phyloP scores from a whole-genome alignment of 805 yeast species.

The Myxozyma neotropica region DNA sequence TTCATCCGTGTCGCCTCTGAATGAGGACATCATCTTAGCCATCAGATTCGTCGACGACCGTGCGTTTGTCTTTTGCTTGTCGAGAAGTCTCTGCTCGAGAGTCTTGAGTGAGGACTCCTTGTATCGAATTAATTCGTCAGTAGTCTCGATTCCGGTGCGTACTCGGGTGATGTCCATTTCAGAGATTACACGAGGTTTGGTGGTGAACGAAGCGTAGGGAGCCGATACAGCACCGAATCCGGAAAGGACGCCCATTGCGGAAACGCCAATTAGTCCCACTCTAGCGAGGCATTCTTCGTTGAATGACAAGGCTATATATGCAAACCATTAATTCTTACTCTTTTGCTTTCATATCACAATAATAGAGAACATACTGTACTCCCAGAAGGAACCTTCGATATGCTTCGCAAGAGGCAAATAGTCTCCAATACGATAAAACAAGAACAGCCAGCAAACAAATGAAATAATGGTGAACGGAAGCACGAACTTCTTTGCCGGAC shows the following conservation, averaged over 20 bases:
- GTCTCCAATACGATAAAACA: slow-evolving; percentile 38
- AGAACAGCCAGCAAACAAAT: slow-evolving; percentile 37
- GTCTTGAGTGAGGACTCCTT: slow-evolving; percentile 37
- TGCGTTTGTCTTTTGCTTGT: slow-evolving; percentile 20
- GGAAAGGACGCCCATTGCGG: slow-evolving; percentile 47
- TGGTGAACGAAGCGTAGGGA: slow-evolving; percentile 45
- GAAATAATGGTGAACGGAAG: slow-evolving; percentile 20
- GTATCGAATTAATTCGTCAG: slow-evolving; percentile 38
- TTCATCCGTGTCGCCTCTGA: slow-evolving; percentile 34
- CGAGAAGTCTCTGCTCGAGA: slow-evolving; percentile 37
- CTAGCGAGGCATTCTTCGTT: slow-evolving; percentile 40
- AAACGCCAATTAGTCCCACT: slow-evolving; percentile 47
- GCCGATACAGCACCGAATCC: slow-evolving; percentile 49
- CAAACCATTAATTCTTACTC: no score
- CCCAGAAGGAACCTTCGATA: slow-evolving; percentile 34
- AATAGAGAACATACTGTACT: slow-evolving; percentile 15
- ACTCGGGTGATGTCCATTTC: slow-evolving; percentile 41
- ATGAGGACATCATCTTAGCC: slow-evolving; percentile 37
- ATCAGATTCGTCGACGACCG: slow-evolving; percentile 39
- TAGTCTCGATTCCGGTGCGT: slow-evolving; percentile 39
- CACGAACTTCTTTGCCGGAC: slow-evolving; percentile 14
- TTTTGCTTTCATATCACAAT: neutral
- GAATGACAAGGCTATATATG: slow-evolving; percentile 20
- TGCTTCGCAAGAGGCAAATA: slow-evolving; percentile 38
- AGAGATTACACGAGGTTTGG: slow-evolving; percentile 36